Evolutionary conservation across 164 flowering plant species (phyloP).

Genomic region (Magnolia sinica): DNA sequence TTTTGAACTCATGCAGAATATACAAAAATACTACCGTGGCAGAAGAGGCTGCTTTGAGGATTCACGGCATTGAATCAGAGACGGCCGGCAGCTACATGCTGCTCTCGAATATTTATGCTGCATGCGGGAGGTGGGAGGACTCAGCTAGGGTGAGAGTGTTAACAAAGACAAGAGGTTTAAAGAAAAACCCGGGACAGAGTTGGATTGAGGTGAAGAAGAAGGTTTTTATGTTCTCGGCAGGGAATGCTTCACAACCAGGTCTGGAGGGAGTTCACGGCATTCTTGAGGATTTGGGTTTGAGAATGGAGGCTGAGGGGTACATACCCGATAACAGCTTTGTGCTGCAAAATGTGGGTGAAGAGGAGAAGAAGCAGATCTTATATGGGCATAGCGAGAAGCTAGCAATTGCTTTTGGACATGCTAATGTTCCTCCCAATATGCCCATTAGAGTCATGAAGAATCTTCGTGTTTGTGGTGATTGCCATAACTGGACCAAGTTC

Average conservation of each 20-base stretch:
- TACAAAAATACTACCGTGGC: slow-evolving; percentile 49
- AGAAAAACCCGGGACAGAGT: slow-evolving; percentile 67
- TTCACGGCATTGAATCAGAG: slow-evolving; percentile 31
- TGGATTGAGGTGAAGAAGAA: slow-evolving; percentile 76
- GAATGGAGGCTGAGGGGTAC: slow-evolving; percentile 42
- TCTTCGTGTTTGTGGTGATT: slow-evolving; percentile 30
- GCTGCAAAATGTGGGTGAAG: slow-evolving; percentile 30
- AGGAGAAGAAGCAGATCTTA: slow-evolving; percentile 23
- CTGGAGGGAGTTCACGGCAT: slow-evolving; percentile 33
- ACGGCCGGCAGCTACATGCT: slow-evolving; percentile 63
- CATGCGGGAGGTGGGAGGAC: slow-evolving; percentile 69
- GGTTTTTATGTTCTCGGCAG: slow-evolving; percentile 56
- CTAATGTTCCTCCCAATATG: slow-evolving; percentile 15
- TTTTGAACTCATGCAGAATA: slow-evolving; percentile 64
- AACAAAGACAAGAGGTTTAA: slow-evolving; percentile 57
- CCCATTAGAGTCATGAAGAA: slow-evolving; percentile 35
- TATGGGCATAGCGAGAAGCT: slow-evolving; percentile 40
- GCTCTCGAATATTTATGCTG: slow-evolving; percentile 65
- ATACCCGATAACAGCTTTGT: slow-evolving; percentile 26
- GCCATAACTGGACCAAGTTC: slow-evolving; percentile 27
- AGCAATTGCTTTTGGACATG: slow-evolving; percentile 32
- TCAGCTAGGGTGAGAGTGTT: slow-evolving; percentile 60
- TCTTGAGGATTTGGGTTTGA: slow-evolving; percentile 41
- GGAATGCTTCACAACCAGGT: slow-evolving; percentile 30
- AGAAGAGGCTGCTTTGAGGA: slow-evolving; percentile 39